phyloP scores from a whole-genome alignment of 1,284 basidiomycete species.

The Moesziomyces sp. region DNA sequence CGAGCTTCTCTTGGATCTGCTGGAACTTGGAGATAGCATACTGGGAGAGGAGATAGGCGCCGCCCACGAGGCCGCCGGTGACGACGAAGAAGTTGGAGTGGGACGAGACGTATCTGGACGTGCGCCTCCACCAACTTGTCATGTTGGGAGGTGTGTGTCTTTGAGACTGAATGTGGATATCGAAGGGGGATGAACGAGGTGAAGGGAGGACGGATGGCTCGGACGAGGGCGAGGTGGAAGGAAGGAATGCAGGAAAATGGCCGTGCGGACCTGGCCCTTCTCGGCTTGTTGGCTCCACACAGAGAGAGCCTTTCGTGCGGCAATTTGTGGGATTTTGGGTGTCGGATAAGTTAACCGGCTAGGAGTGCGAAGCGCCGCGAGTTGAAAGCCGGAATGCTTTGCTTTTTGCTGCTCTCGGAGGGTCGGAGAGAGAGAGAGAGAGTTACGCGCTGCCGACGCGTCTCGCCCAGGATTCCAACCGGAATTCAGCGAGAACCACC shows the following conservation, averaged over 20 bases:
- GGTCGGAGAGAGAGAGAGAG: no score
- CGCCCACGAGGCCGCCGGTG: conserved; percentile 72
- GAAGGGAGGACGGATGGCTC: not conserved
- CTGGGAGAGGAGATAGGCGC: conserved; percentile 76
- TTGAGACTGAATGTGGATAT: not conserved
- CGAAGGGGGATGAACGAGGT: not conserved
- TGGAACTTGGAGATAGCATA: conserved; percentile 78
- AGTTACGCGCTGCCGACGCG: no score
- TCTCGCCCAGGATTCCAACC: no score
- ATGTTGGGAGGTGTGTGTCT: conserved; percentile 9
- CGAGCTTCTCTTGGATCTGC: conserved; percentile 77
- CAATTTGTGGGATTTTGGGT: not conserved
- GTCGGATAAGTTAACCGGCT: conserved; percentile 22
- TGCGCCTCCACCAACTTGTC: conserved; percentile 48
- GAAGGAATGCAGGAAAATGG: conserved; percentile 1
- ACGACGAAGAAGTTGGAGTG: conserved; percentile 60
- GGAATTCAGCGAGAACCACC: no score
- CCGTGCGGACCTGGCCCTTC: no score
- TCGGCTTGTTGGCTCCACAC: no score
- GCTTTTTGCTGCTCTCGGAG: no score
- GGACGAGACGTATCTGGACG: conserved; percentile 41
- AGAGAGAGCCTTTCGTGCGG: conserved; percentile 14
- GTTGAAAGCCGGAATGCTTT: not conserved
- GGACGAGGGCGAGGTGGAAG: not conserved
- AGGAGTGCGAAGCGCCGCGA: conserved; percentile 2